Conservation (phyloP, 257 asterid species). For the Gentiana straminea region DNA sequence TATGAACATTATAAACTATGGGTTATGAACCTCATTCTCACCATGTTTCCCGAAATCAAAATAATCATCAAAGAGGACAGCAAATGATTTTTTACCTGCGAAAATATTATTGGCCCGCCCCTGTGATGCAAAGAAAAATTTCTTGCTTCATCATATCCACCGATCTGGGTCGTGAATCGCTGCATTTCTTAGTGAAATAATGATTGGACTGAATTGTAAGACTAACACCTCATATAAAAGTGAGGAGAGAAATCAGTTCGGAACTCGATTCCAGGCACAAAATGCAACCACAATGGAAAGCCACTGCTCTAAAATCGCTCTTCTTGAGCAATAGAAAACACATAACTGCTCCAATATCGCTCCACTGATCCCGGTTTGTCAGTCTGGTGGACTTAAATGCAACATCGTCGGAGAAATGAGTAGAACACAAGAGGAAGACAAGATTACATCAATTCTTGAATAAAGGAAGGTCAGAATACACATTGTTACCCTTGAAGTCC, state of each 20-base stretch:
- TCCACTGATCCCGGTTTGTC: too few relatives aligned
- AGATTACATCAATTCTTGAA: too few relatives aligned
- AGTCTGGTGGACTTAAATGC: too few relatives aligned
- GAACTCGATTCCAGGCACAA: slow-evolving; percentile 62
- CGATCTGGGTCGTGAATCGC: slow-evolving; percentile 74
- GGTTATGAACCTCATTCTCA: background rate
- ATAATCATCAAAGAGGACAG: background rate
- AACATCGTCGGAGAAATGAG: too few relatives aligned
- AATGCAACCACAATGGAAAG: slow-evolving; percentile 93
- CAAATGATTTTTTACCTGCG: slow-evolving; percentile 44
- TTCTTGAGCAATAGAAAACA: too few relatives aligned
- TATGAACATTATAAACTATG: background rate
- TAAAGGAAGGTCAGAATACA: too few relatives aligned
- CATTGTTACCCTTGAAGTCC: too few relatives aligned
- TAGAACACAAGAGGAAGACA: too few relatives aligned
- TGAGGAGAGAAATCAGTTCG: slow-evolving; percentile 33
- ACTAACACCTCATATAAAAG: slow-evolving; percentile 1
- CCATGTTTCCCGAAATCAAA: background rate
- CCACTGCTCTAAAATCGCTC: slow-evolving; percentile 44
- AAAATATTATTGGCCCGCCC: slow-evolving; percentile 84
- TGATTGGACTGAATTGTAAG: background rate
- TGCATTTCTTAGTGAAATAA: slow-evolving; percentile 76
- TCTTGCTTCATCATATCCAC: slow-evolving; percentile 74
- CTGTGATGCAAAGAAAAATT: slow-evolving; percentile 60
- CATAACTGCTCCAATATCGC: too few relatives aligned